Evolutionary conservation across 2,329 filamentous ascomycete genomes (phyloP), one percentile per base, ranked within the genome.

Genomic region (Fusarium multiceps): DNA sequence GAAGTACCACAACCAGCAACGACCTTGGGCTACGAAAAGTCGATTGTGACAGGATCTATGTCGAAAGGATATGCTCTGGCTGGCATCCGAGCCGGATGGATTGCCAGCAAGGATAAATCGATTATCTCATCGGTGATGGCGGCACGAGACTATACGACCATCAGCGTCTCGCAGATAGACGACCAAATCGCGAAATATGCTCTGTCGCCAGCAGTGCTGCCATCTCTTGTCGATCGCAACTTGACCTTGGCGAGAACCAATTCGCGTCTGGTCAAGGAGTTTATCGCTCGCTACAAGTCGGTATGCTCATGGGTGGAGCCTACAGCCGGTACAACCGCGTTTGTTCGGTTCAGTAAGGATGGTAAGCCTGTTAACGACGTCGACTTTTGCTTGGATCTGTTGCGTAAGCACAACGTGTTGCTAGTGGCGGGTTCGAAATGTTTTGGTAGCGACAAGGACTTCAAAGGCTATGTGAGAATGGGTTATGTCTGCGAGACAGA

Each of bases 41-140:
- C 88, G 23, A 84, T 97, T 32, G 88, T 89, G 14, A 96, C 92
- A 0, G 91, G 93, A 16, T 94, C 92, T 20, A 88, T 97, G 83
- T 95, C 92, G 27, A 97, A 97, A 80, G 92, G 93, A 1, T 97
- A 93, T 80, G 89, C 92, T 4, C 82, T 97, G 7, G 93, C 93
- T 1, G 93, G 94, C 3, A 90, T 97, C 66, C 89, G 93, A 1
- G 80, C 94, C 2, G 94, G 94, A 32, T 98, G 94, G 94, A 85
- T 95, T 61, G 92, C 92, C 6, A 91, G 90, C 16, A 88, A 88
- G 27, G 87, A 89, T 77, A 76, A 77, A 7, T 80, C 82, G 1
- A 84, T 97, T 59, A 85, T 95, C 55, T 86, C 89, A 53, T 82
- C 85, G 16, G 84, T 92, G 66, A 88, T 90, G 13, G 80, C 82